phyloP scores from a whole-genome alignment of 352 stramenopile species.

The Phytophthora melonis region DNA sequence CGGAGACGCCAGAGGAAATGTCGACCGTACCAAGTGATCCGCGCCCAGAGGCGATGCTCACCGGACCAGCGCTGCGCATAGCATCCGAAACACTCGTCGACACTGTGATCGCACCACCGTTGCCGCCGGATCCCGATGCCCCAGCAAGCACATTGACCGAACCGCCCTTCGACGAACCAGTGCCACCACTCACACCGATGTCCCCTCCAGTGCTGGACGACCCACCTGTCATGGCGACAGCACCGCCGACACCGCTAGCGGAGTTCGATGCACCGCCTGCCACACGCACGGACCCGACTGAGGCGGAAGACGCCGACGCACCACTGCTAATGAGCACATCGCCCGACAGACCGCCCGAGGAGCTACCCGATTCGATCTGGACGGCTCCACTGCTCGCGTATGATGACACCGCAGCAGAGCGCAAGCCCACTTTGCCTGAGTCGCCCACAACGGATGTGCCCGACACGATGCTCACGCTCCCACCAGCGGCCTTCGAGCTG shows the following conservation, averaged over 20 bases:
- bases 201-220: conserved; percentile 17
- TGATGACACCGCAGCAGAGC: conserved; percentile 14
- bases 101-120: conserved; percentile 12
- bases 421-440: conserved; percentile 17
- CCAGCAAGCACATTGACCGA: conserved; percentile 30
- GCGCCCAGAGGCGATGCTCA: conserved; percentile 24
- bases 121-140: conserved; percentile 5
- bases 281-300: conserved; percentile 15
- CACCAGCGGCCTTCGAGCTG: conserved; percentile 6
- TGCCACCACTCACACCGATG: conserved; percentile 10
- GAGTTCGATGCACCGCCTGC: conserved; percentile 11
- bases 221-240: conserved; percentile 9
- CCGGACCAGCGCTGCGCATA: conserved; percentile 30
- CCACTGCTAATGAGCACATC: conserved; percentile 21
- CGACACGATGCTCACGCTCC: conserved; percentile 20
- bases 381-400: conserved; percentile 21
- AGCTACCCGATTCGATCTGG: conserved; percentile 12
- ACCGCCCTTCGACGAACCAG: conserved; percentile 31
- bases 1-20: conserved; percentile 24
- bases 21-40: conserved; percentile 28
- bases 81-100: conserved; percentile 24
- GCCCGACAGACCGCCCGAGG: conserved; percentile 10
- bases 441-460: conserved; percentile 7
- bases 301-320: conserved; percentile 13
- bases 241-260: conserved; percentile 9